Conservation (phyloP, 2,329 filamentous ascomycete genomes). For the Ophiocordyceps australis region DNA sequence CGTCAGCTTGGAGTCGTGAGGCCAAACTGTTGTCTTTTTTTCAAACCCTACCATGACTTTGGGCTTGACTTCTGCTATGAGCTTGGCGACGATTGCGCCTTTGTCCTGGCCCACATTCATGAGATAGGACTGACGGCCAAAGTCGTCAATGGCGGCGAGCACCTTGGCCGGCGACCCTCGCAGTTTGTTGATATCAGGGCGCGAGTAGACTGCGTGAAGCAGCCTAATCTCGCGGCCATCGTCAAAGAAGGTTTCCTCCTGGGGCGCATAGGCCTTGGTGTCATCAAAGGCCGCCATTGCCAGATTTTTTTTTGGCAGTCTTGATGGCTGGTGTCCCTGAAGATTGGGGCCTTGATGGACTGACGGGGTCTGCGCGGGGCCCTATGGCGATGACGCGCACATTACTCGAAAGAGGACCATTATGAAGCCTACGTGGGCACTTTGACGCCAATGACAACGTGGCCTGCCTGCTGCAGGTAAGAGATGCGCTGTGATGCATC, state of each 20-base stretch:
- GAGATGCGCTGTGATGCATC: too few species aligned
- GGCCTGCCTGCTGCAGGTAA: too few species aligned
- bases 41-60: slow-evolving; percentile 44
- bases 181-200: slow-evolving; percentile 42
- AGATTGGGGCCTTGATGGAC: background rate
- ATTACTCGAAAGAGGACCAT: too few species aligned
- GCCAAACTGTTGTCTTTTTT: too few species aligned
- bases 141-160: background rate
- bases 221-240: slow-evolving; percentile 61
- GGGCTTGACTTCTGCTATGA: slow-evolving; percentile 51
- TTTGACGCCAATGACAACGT: too few species aligned
- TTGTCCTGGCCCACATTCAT: slow-evolving; percentile 71
- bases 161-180: slow-evolving; percentile 45
- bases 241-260: slow-evolving; percentile 32
- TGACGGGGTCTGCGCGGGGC: background rate
- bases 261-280: slow-evolving; percentile 19
- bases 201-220: slow-evolving; percentile 47
- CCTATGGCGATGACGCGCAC: slow-evolving; percentile 1
- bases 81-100: slow-evolving; percentile 47
- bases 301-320: too few species aligned
- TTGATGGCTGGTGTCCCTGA: background rate
- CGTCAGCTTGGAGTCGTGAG: too few species aligned
- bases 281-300: slow-evolving; percentile 14
- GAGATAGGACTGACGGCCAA: slow-evolving; percentile 15
- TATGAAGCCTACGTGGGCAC: too few species aligned